A percentile compares a stretch with the other conserved stretches of the same genome.
Evolutionary conservation across 2,329 filamentous ascomycete species (phyloP).

Genomic region (Xylaria multiplex): DNA sequence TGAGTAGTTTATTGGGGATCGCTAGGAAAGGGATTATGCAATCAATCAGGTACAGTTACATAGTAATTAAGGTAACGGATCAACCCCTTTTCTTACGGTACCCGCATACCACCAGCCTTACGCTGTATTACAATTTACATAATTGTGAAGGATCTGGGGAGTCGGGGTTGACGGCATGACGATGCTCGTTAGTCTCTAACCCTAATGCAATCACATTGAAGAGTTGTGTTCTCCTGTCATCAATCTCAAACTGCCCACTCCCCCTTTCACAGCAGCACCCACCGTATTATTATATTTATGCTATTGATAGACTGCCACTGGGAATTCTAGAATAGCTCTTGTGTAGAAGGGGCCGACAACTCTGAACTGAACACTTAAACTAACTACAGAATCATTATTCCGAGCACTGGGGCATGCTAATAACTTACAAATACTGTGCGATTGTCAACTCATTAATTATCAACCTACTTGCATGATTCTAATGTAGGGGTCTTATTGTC

Average conservation of each 20-base stretch:
- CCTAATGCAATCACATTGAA: conserved; percentile 26
- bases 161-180: conserved; percentile 12
- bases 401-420: background rate
- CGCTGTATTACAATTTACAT: conserved; percentile 15
- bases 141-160: conserved; percentile 22
- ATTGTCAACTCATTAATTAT: background rate
- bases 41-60: background rate
- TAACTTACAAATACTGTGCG: background rate
- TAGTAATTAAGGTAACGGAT: conserved; percentile 2
- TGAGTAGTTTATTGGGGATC: conserved; percentile 1
- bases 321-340: background rate
- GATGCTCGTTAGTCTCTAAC: conserved; percentile 11
- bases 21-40: background rate
- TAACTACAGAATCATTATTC: background rate
- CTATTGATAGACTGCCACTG: conserved; percentile 25
- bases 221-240: conserved; percentile 28
- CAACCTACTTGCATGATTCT: background rate
- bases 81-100: conserved; percentile 3
- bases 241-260: conserved; percentile 27
- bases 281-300: conserved; percentile 1
- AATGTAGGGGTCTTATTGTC: background rate
- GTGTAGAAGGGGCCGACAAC: background rate
- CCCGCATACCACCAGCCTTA: conserved; percentile 15
- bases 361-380: background rate
- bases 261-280: conserved; percentile 6